Conservation (phyloP, 2,329 filamentous ascomycete species). For the Phoma herbarum region DNA sequence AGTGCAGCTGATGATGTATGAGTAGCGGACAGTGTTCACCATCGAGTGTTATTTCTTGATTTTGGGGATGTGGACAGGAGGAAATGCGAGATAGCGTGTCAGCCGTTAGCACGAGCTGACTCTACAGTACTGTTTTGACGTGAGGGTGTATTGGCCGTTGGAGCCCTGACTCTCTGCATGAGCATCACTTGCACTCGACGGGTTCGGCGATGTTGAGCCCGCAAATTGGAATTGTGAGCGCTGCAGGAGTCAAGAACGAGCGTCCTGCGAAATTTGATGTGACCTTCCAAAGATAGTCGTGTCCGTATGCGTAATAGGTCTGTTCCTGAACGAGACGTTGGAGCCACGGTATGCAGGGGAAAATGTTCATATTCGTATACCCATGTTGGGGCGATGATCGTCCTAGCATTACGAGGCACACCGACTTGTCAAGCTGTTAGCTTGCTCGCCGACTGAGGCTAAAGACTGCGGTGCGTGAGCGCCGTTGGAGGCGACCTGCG, state of each 20-base stretch:
- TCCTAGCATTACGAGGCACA: slow-evolving; percentile 6
- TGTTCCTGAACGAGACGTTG: slow-evolving; percentile 14
- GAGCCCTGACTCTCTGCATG: slow-evolving; percentile 2
- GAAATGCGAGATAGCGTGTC: background rate
- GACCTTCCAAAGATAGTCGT: slow-evolving; percentile 1
- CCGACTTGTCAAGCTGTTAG: background rate
- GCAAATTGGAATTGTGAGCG: background rate
- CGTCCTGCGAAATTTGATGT: background rate
- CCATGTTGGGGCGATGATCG: slow-evolving; percentile 3
- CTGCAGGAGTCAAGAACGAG: background rate
- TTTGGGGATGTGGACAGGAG: too few relatives aligned
- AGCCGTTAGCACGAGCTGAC: slow-evolving; percentile 4
- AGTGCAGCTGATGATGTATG: slow-evolving; percentile 5
- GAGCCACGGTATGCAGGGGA: slow-evolving; percentile 15
- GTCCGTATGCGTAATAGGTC: slow-evolving; percentile 1
- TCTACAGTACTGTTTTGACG: slow-evolving; percentile 2
- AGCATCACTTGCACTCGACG: background rate
- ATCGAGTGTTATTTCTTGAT: background rate
- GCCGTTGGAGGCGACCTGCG: slow-evolving; percentile 14
- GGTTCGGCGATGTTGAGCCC: background rate
- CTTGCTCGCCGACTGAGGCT: background rate
- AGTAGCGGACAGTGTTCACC: background rate
- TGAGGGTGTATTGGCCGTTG: slow-evolving; percentile 17
- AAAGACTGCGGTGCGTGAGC: slow-evolving; percentile 1
- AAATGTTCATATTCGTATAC: slow-evolving; percentile 1